Evolutionary conservation across 2,329 filamentous ascomycete species (phyloP).

Genomic region (Trichoderma guizhouense): DNA sequence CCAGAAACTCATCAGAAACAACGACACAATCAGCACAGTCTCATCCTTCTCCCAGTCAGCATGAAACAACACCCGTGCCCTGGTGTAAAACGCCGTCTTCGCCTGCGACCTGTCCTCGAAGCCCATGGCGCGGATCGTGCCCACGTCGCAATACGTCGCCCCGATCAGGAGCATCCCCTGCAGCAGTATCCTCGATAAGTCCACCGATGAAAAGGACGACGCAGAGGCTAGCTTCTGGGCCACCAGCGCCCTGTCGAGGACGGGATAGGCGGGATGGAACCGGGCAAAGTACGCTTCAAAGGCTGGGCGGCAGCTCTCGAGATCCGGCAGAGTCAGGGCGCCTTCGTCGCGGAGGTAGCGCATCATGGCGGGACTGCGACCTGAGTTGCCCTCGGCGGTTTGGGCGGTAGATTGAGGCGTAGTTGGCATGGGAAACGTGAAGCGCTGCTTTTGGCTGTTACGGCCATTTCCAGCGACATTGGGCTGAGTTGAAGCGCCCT

Average conservation of each 20-base stretch:
- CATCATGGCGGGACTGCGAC: slow-evolving; percentile 46
- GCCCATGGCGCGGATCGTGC: slow-evolving; percentile 42
- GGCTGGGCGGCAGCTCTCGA: slow-evolving; percentile 40
- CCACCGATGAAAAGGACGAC: slow-evolving; percentile 24
- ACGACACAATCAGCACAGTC: slow-evolving; percentile 46
- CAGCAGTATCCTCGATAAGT: slow-evolving; percentile 47
- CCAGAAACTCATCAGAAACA: slow-evolving; percentile 57
- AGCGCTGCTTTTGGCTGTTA: slow-evolving; percentile 23
- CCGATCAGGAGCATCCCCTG: slow-evolving; percentile 55
- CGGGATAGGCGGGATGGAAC: slow-evolving; percentile 56
- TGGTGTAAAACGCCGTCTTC: slow-evolving; percentile 48
- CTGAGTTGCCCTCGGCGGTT: slow-evolving; percentile 24
- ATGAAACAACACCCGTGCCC: slow-evolving; percentile 51
- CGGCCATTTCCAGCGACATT: neutral
- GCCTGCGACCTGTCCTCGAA: slow-evolving; percentile 48
- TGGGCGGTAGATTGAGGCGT: slow-evolving; percentile 26
- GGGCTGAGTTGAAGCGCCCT: neutral
- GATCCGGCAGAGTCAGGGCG: slow-evolving; percentile 44
- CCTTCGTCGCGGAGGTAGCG: slow-evolving; percentile 46
- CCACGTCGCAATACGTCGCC: slow-evolving; percentile 49
- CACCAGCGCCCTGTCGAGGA: slow-evolving; percentile 47
- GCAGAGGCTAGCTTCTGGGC: slow-evolving; percentile 33
- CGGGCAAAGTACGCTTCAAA: slow-evolving; percentile 52
- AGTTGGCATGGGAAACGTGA: slow-evolving; percentile 31
- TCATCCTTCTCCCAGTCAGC: slow-evolving; percentile 51